These are phyloP conservation scores for Salvia rosmarinus DNA, from an alignment of 257 asterid genomes.

Conservation along the genomic window DNA sequence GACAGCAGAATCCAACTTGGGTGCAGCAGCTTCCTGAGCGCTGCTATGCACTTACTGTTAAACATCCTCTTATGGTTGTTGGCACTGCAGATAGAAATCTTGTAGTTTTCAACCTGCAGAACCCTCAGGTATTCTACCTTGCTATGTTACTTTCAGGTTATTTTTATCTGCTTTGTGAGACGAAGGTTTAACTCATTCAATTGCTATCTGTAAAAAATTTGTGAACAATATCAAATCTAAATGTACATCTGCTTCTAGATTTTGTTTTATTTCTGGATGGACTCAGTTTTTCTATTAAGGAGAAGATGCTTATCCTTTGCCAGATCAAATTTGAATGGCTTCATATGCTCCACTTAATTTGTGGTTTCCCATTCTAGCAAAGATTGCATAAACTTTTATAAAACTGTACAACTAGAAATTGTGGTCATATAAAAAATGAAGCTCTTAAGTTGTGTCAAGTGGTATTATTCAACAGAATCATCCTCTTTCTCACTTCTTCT, in stretches of 20 bases:
- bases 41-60: conserved; percentile 89
- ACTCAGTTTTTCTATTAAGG: not conserved
- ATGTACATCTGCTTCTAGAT: not conserved
- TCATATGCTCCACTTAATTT: not conserved
- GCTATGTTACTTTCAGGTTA: conserved; percentile 12
- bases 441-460: not conserved
- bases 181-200: not conserved
- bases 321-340: not conserved
- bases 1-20: conserved; percentile 88
- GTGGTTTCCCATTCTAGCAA: conserved; percentile 6
- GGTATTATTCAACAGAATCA: not conserved
- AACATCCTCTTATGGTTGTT: conserved; percentile 92
- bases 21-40: conserved; percentile 95
- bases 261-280: not conserved
- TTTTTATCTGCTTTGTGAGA: not conserved
- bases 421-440: not conserved
- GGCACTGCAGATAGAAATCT: conserved; percentile 95
- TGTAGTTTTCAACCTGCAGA: conserved; percentile 85
- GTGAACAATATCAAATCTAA: not conserved
- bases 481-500: not conserved
- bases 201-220: not conserved
- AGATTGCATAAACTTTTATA: not conserved
- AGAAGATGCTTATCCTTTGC: not conserved
- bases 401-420: not conserved
- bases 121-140: conserved; percentile 89